Conservation (phyloP, 1,284 basidiomycete species). For the Cystobasidiaceae sp. region DNA sequence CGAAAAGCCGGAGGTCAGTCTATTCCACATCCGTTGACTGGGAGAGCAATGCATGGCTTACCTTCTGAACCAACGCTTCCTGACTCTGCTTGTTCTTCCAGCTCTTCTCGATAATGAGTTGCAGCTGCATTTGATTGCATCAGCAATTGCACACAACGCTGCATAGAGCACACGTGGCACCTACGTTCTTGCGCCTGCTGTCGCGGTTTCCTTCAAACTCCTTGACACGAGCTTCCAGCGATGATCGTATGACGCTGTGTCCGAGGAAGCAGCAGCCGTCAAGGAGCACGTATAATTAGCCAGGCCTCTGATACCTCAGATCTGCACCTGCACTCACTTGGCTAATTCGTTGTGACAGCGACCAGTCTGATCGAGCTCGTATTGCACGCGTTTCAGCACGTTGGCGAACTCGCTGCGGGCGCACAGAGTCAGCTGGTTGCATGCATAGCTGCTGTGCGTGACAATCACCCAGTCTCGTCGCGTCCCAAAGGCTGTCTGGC, state of each 20-base stretch:
- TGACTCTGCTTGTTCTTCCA: constrained; percentile 80
- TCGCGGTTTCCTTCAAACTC: constrained; percentile 64
- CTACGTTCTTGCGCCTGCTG: constrained; percentile 63
- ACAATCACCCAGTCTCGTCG: constrained; percentile 90
- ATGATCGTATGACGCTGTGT: constrained; percentile 52
- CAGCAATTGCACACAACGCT: background rate
- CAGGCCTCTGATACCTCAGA: background rate
- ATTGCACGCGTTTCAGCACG: constrained; percentile 30
- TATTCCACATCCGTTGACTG: no score
- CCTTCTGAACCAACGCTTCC: constrained; percentile 72
- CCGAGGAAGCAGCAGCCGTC: no score
- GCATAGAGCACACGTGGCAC: constrained; percentile 8
- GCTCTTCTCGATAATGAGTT: constrained; percentile 73
- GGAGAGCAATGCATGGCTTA: constrained; percentile 41
- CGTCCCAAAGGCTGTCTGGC: constrained; percentile 70
- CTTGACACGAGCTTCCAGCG: constrained; percentile 61
- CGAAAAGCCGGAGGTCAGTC: no score
- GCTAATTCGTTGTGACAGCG: constrained; percentile 31
- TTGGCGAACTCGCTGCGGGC: constrained; percentile 37
- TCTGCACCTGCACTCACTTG: background rate
- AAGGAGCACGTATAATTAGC: no score
- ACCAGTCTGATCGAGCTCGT: constrained; percentile 25
- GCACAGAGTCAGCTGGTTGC: no score
- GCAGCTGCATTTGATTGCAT: constrained; percentile 47
- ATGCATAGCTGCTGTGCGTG: no score